phyloP scores from a whole-genome alignment of 73 alveolate species.

The Stentor roeselii region DNA sequence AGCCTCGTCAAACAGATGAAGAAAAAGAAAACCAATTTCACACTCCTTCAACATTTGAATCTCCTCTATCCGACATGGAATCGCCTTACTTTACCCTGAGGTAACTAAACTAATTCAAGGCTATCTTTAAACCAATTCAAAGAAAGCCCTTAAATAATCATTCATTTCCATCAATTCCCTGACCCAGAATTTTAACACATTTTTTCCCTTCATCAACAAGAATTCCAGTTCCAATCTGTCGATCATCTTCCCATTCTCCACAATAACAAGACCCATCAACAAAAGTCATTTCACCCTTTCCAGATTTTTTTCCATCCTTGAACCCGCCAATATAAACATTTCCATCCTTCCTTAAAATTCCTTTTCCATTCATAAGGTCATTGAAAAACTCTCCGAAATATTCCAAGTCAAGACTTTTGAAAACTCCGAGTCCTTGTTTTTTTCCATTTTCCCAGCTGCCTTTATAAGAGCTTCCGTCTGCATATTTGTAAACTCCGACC shows the following conservation, averaged over 20 bases:
- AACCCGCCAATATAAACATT: conserved; percentile 51
- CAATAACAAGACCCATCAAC: background rate
- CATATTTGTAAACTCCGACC: conserved; percentile 43
- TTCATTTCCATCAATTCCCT: too few relatives aligned
- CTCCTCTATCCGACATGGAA: conserved; percentile 23
- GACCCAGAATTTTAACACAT: too few relatives aligned
- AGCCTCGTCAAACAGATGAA: background rate
- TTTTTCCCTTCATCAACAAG: too few relatives aligned
- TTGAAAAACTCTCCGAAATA: conserved; percentile 43
- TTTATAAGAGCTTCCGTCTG: conserved; percentile 38
- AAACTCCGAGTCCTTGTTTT: conserved; percentile 37
- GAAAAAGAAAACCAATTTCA: conserved; percentile 16
- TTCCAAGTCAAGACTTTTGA: conserved; percentile 32
- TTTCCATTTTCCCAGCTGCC: conserved; percentile 49
- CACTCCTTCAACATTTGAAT: conserved; percentile 26
- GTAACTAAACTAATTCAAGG: background rate
- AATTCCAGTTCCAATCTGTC: conserved; percentile 19
- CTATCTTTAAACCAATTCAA: too few relatives aligned
- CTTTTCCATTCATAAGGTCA: conserved; percentile 43
- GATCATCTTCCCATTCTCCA: conserved; percentile 14
- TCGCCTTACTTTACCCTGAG: conserved; percentile 29
- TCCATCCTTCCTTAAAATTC: conserved; percentile 23
- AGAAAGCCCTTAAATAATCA: too few relatives aligned
- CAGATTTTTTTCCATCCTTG: conserved; percentile 35
- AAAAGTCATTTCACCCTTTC: conserved; percentile 12